Base-by-base conservation (phyloP, 176 grass and related monocot genomes). In the Cenchrus americanus region DNA sequence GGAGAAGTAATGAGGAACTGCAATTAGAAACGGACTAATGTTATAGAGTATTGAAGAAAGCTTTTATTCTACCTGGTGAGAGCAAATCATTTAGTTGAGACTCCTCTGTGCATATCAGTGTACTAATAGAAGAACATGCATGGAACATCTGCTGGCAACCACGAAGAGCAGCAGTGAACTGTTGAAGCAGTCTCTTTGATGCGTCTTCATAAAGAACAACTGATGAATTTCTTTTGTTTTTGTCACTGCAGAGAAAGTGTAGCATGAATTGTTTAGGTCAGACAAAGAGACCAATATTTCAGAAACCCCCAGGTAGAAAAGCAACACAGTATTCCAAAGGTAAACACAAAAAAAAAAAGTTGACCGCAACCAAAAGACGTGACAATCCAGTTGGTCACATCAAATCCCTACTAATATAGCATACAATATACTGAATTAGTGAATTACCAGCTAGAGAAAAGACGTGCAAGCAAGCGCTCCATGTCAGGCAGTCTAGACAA, bases 181-280 rank as follows among this genome's bases (percentile, higher is more conserved):
- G 91, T 81, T 88, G 87, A 88, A 98, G 91, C 83, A 87, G 80
- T 85, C 87, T 98, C 80, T 93, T 98, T 90, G 93, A 82, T 88
- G 91, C 91, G 82, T 98, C 96, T 84, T 98, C 96, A 63, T 98
- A 98, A 68, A 95, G 82, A 90, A 98, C 84, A 73, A 94, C 92
- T 70, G 86, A 90, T 24, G 87, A 90, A 94, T 69, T 89, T 82
- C 54, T 90, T 77, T 81, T 86, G 76, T 82, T 91, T 59, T 76
- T 85, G 79, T 88, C 89, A 71, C 92, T 98, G 66, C 58, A 66
- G 48, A 78, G 47, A 89, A 86, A 48, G 71, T 72, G 55, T 59
- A 82, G 34, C 23, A 87, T 40, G 46, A 82, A 23, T 63, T 44
- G 60, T 57, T 71, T 59, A 59, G 6, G 62, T 34, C 60, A 79